Evolutionary conservation across 1,284 basidiomycete species (phyloP), one percentile per base, ranked within the genome.

Genomic region (Leccinum angustisporum): DNA sequence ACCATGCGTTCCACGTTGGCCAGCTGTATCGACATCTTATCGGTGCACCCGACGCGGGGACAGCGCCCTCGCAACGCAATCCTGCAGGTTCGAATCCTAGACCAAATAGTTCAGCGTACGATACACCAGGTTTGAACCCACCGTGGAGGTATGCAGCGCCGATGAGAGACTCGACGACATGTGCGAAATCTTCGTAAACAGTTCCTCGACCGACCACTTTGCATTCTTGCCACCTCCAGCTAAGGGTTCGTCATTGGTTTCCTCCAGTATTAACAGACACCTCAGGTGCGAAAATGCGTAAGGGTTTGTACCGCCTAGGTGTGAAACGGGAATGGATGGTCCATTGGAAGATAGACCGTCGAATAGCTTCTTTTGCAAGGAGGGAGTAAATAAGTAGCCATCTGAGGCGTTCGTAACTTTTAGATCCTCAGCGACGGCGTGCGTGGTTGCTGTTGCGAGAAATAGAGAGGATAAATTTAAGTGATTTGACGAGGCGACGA

Each of bases 131-230:
- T 56, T 83, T 78, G 57, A 91, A 83, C 2, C 87, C 83, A 1
- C 89, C 89, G 57, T 86, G 81, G 27, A 91, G 70, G 72, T 87
- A 91, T 0, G 90, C 83, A 4, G 90, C 91, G 1, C 27, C 93
- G 11, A 94, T 86, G 5, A 90, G 76, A 7, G 91, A 83, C 72
- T 95, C 92, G 2, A 90, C 81, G 8, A 90, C 86, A 61, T 91
- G 88, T 1, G 89, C 89, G 30, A 91, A 78, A 70, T 66, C 87
- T 8, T 99, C 97, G 18, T 98, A 30, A 7, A 30, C 6, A 30
- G 27, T 30, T 30, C 27, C 27, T 30, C 27, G 27, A 30, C 27
- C 27, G 27, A 30, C 27, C 27, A 8, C 77, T 90, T 90, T 1
- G 85, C 88, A 68, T 38, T 72, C 62, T 33, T 11, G 11, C 78